These are phyloP conservation scores for Neonectria hederae DNA, from an alignment of 2,329 filamentous ascomycete genomes.

Conservation along the genomic window DNA sequence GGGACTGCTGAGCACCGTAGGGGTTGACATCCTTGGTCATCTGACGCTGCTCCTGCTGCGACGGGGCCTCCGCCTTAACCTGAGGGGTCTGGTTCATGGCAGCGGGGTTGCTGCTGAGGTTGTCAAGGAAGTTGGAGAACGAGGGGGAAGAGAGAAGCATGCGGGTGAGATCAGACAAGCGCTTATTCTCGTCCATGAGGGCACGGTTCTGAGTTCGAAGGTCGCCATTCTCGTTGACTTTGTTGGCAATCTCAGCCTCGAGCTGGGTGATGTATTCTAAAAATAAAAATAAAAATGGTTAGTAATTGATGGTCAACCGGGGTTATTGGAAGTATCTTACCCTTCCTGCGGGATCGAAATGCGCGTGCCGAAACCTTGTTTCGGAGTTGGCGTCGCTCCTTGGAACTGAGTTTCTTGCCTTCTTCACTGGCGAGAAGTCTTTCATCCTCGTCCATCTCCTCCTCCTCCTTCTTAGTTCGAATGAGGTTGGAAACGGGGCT, in stretches of 20 bases:
- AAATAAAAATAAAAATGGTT: too few species aligned
- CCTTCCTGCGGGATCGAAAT: conserved; percentile 97
- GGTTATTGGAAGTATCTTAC: conserved; percentile 62
- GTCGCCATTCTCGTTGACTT: conserved; percentile 84
- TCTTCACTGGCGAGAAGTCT: conserved; percentile 93
- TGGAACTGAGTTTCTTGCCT: conserved; percentile 98
- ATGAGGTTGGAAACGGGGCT: conserved; percentile 73
- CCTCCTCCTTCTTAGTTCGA: conserved; percentile 88
- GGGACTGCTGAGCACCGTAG: conserved; percentile 63
- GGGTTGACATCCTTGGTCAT: conserved; percentile 74
- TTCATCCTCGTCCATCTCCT: conserved; percentile 99
- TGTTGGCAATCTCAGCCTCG: conserved; percentile 85
- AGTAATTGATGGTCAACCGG: conserved; percentile 13
- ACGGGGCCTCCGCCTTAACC: conserved; percentile 52
- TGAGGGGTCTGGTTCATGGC: conserved; percentile 51
- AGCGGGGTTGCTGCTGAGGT: conserved; percentile 69
- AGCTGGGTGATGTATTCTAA: conserved; percentile 96
- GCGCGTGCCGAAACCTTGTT: conserved; percentile 99
- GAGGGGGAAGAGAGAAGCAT: conserved; percentile 83
- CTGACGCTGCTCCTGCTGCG: conserved; percentile 59
- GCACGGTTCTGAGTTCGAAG: conserved; percentile 83
- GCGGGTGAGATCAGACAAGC: conserved; percentile 79
- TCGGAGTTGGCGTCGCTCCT: conserved; percentile 94
- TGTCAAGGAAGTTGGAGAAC: conserved; percentile 83
- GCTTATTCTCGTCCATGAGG: conserved; percentile 85